A percentile compares a stretch with the other conserved stretches of the same genome.
Conservation (phyloP, 305 asterid genomes). For the Solanum chacoense region DNA sequence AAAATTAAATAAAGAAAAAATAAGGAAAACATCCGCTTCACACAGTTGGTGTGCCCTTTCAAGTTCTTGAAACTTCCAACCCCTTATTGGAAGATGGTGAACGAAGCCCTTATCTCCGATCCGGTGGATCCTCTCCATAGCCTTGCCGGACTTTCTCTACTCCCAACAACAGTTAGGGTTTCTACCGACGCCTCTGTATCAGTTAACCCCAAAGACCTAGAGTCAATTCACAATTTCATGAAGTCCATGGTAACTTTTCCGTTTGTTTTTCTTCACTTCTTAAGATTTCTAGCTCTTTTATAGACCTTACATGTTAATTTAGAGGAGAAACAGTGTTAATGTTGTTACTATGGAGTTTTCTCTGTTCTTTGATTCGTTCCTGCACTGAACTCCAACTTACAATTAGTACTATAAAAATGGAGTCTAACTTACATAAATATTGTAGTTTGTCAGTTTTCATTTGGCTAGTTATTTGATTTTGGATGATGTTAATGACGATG, state of each 20-base stretch:
- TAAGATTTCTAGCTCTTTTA: conserved; percentile 2
- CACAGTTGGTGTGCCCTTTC: background rate
- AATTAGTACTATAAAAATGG: background rate
- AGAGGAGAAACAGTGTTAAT: background rate
- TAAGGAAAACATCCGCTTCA: background rate
- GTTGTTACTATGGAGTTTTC: background rate
- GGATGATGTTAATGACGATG: background rate
- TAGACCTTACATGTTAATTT: background rate
- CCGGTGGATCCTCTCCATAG: conserved; percentile 43
- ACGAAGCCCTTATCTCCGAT: conserved; percentile 15
- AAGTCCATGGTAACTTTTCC: conserved; percentile 45
- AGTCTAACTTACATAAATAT: background rate
- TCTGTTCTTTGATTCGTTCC: background rate
- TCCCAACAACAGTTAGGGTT: conserved; percentile 56
- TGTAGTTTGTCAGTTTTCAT: background rate
- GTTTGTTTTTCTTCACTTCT: background rate
- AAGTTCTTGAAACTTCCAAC: background rate
- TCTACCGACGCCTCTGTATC: conserved; percentile 22
- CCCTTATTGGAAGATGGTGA: conserved; percentile 20
- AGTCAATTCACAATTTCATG: conserved; percentile 51
- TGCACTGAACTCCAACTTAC: background rate
- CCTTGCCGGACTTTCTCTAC: conserved; percentile 35
- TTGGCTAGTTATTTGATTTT: background rate
- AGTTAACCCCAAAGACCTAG: conserved; percentile 34
- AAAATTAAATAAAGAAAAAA: background rate